A percentile compares a stretch with the other conserved stretches of the same genome.
Evolutionary conservation across 352 stramenopile genomes (phyloP).

Genomic region (Pythium brassicae): DNA sequence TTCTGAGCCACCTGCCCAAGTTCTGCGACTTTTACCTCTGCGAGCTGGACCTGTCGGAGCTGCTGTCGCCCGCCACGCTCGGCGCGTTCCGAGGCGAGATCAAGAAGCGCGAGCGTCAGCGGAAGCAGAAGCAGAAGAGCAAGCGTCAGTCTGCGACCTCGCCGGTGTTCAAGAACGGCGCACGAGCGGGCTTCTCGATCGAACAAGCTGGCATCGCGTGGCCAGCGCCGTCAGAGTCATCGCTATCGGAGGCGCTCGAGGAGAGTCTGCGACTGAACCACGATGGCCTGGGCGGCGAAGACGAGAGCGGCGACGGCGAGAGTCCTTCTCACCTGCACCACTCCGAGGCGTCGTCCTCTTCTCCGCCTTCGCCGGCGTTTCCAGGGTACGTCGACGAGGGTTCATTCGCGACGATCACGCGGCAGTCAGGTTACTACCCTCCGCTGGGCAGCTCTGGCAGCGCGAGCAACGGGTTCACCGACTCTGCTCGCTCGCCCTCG

Average conservation of each 20-base stretch:
- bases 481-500: constrained; percentile 21
- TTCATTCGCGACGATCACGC: constrained; percentile 68
- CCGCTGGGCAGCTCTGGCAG: constrained; percentile 23
- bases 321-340: neutral
- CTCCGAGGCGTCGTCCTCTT: constrained; percentile 10
- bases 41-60: constrained; percentile 72
- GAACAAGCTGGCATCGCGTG: constrained; percentile 47
- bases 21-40: constrained; percentile 88
- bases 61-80: constrained; percentile 66
- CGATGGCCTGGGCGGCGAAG: constrained; percentile 2
- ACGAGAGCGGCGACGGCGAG: constrained; percentile 14
- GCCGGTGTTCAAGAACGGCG: constrained; percentile 21
- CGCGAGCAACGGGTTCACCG: constrained; percentile 8
- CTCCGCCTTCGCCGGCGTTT: constrained; percentile 6
- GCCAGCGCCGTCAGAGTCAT: constrained; percentile 56
- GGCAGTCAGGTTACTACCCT: constrained; percentile 74
- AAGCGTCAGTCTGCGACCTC: constrained; percentile 21
- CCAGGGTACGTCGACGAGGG: constrained; percentile 25
- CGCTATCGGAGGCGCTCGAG: constrained; percentile 38
- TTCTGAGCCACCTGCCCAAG: constrained; percentile 79
- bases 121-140: constrained; percentile 51
- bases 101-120: constrained; percentile 72
- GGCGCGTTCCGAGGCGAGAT: constrained; percentile 57
- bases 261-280: constrained; percentile 15
- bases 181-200: constrained; percentile 39